Conservation (phyloP, 129 eudicot genomes). For the Escallonia herrerae region DNA sequence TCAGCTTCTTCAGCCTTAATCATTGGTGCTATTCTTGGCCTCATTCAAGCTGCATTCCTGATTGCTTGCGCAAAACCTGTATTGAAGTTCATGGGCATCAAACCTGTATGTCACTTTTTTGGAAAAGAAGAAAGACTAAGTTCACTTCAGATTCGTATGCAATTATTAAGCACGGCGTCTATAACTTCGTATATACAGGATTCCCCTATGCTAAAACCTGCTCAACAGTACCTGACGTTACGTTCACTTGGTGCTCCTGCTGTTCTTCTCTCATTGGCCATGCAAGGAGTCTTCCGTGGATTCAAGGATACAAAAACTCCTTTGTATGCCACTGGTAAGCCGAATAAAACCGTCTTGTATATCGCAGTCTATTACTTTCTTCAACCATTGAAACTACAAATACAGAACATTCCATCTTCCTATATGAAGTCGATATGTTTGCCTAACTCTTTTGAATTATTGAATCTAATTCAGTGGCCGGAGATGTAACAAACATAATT, state of each 20-base stretch:
- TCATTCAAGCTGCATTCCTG: constrained; percentile 51
- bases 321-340: constrained; percentile 57
- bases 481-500: constrained; percentile 63
- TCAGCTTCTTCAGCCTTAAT: constrained; percentile 75
- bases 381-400: background rate
- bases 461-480: constrained; percentile 44
- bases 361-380: background rate
- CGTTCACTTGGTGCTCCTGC: constrained; percentile 94
- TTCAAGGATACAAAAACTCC: constrained; percentile 81
- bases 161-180: background rate
- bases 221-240: constrained; percentile 51
- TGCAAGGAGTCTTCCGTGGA: constrained; percentile 93
- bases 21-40: constrained; percentile 61
- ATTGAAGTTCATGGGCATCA: constrained; percentile 67
- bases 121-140: too few species aligned
- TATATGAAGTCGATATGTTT: background rate
- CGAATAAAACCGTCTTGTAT: constrained; percentile 1
- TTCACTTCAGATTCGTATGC: background rate
- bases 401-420: too few species aligned
- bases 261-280: constrained; percentile 78
- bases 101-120: constrained; percentile 38
- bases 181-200: constrained; percentile 25
- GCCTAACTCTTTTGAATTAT: background rate
- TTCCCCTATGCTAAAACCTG: constrained; percentile 67
- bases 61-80: constrained; percentile 50